Conservation (phyloP, 805 yeast genomes). For the Candida boleticola region DNA sequence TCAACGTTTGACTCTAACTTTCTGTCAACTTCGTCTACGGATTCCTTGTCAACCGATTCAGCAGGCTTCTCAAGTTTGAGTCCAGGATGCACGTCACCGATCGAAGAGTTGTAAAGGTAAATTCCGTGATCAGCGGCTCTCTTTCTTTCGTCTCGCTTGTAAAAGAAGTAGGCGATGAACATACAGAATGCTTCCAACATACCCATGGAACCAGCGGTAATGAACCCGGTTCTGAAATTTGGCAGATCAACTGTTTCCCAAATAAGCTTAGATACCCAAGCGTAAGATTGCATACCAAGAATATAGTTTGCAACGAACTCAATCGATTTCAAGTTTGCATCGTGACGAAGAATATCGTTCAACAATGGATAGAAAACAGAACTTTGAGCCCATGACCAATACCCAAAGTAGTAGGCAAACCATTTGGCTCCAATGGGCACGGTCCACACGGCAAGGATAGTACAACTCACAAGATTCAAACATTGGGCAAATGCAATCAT, state of each 20-base stretch:
- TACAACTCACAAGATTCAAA: slow-evolving; percentile 18
- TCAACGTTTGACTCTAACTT: no score
- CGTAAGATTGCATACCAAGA: slow-evolving; percentile 25
- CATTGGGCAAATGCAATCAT: slow-evolving; percentile 16
- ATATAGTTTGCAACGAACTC: slow-evolving; percentile 18
- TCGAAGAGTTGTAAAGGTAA: slow-evolving; percentile 38
- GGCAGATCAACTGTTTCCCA: slow-evolving; percentile 58
- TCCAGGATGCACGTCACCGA: slow-evolving; percentile 17
- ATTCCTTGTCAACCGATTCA: no score
- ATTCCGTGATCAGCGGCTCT: slow-evolving; percentile 50
- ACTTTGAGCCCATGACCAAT: slow-evolving; percentile 21
- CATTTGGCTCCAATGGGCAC: slow-evolving; percentile 20
- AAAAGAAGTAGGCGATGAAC: slow-evolving; percentile 32
- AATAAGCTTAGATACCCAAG: slow-evolving; percentile 28
- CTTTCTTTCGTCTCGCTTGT: slow-evolving; percentile 50
- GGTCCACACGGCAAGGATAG: slow-evolving; percentile 19
- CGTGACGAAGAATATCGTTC: slow-evolving; percentile 19
- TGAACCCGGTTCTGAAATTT: slow-evolving; percentile 47
- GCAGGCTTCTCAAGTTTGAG: not conserved
- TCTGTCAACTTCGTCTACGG: no score
- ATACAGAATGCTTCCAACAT: slow-evolving; percentile 21
- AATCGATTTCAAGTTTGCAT: slow-evolving; percentile 18
- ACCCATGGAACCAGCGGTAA: slow-evolving; percentile 41
- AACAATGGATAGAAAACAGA: slow-evolving; percentile 18
- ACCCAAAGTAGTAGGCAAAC: slow-evolving; percentile 16